Evolutionary conservation across 1,284 basidiomycete genomes (phyloP).

Genomic region (Moniliophthora roreri): DNA sequence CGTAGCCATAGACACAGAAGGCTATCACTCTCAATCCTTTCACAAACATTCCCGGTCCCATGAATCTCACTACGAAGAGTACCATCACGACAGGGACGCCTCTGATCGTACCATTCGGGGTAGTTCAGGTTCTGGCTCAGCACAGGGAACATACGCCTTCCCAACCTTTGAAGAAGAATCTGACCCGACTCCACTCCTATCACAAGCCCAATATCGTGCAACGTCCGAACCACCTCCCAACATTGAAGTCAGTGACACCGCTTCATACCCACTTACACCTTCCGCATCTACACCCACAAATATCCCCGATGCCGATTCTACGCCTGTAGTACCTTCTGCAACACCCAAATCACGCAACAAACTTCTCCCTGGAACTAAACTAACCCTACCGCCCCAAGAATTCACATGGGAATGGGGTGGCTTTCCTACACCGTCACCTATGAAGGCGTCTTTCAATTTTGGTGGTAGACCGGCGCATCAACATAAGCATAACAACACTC

Average conservation of each 20-base stretch:
- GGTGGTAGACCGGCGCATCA: constrained; percentile 33
- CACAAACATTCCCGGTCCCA: constrained; percentile 1
- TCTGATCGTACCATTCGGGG: constrained; percentile 38
- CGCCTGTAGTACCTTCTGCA: constrained; percentile 8
- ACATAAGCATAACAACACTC: neutral
- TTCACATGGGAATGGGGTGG: constrained; percentile 88
- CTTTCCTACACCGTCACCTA: constrained; percentile 77
- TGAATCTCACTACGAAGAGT: neutral
- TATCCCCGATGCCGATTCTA: constrained; percentile 17
- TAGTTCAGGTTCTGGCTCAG: constrained; percentile 10
- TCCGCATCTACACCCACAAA: constrained; percentile 18
- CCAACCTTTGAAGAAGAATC: neutral
- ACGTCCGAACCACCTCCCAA: constrained; percentile 61
- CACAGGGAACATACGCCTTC: neutral
- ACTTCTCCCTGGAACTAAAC: constrained; percentile 20
- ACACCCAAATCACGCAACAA: constrained; percentile 9
- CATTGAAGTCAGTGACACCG: constrained; percentile 22
- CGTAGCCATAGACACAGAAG: constrained; percentile 64
- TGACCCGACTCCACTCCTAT: neutral
- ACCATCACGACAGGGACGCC: constrained; percentile 33
- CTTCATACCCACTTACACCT: constrained; percentile 14
- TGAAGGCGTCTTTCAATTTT: constrained; percentile 47
- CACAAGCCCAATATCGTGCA: constrained; percentile 39
- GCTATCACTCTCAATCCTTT: constrained; percentile 51
- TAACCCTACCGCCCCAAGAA: constrained; percentile 38